phyloP scores from a whole-genome alignment of 2,329 filamentous ascomycete genomes.

The Colletotrichum lentis region DNA sequence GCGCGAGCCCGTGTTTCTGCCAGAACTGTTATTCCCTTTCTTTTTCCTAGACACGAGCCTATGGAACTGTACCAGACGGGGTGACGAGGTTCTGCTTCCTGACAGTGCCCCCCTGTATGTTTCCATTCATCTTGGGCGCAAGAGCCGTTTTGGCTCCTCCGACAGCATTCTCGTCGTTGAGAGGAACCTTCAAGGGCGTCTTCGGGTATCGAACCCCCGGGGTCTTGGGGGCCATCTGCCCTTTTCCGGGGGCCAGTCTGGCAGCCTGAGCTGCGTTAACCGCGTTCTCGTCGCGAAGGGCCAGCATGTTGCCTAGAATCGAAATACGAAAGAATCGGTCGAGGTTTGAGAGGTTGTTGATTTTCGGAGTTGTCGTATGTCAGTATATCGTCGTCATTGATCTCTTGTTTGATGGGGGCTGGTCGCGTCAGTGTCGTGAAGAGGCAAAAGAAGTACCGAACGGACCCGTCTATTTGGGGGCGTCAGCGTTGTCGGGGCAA shows the following conservation, averaged over 20 bases:
- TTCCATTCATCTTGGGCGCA: slow-evolving; percentile 59
- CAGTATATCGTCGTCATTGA: slow-evolving; percentile 1
- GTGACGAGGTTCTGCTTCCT: slow-evolving; percentile 39
- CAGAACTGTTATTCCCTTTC: slow-evolving; percentile 11
- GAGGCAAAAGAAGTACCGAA: slow-evolving; percentile 16
- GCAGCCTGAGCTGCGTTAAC: slow-evolving; percentile 39
- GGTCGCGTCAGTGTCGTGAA: slow-evolving; percentile 14
- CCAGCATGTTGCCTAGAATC: slow-evolving; percentile 32
- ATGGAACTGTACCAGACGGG: slow-evolving; percentile 35
- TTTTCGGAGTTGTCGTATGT: not conserved
- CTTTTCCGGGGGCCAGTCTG: slow-evolving; percentile 38
- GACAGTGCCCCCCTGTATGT: slow-evolving; percentile 38
- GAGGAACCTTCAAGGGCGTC: slow-evolving; percentile 78
- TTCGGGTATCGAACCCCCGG: slow-evolving; percentile 79
- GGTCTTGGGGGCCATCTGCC: slow-evolving; percentile 73
- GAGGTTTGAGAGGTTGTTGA: not conserved
- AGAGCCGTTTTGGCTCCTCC: slow-evolving; percentile 67
- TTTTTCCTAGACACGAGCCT: slow-evolving; percentile 28
- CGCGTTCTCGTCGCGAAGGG: slow-evolving; percentile 38
- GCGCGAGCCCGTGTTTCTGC: slow-evolving; percentile 75
- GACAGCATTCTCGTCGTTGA: slow-evolving; percentile 85
- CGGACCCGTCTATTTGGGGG: slow-evolving; percentile 30
- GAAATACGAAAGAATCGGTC: not conserved
- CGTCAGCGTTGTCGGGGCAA: slow-evolving; percentile 29
- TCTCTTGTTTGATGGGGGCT: not conserved